These are phyloP conservation scores for Penicillium cataractarum DNA, from an alignment of 495 filamentous ascomycete genomes.

Conservation along the genomic window DNA sequence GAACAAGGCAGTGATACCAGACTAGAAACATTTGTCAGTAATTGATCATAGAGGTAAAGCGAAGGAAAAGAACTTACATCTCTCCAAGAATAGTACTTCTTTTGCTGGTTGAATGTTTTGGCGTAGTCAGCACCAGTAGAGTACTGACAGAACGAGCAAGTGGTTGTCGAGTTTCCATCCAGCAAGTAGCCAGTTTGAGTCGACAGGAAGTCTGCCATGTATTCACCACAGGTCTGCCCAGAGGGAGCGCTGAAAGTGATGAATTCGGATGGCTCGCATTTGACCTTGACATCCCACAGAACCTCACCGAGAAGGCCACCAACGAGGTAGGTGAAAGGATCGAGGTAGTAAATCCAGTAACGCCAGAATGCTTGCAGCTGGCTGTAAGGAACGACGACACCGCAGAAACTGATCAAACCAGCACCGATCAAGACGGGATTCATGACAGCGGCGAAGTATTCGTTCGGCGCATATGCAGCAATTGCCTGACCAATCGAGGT, in stretches of 20 bases:
- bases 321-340: constrained; percentile 59
- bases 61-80: constrained; percentile 33
- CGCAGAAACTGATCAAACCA: constrained; percentile 57
- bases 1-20: constrained; percentile 47
- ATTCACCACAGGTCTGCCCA: constrained; percentile 69
- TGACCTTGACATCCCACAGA: constrained; percentile 51
- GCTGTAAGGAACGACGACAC: constrained; percentile 56
- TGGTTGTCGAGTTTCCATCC: constrained; percentile 51
- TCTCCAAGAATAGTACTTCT: constrained; percentile 49
- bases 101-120: constrained; percentile 41
- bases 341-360: constrained; percentile 62
- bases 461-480: constrained; percentile 58
- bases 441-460: constrained; percentile 56
- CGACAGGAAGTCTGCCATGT: constrained; percentile 58
- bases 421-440: constrained; percentile 55
- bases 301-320: constrained; percentile 50
- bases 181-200: constrained; percentile 60
- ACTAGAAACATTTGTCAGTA: constrained; percentile 29
- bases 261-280: constrained; percentile 60
- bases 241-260: constrained; percentile 62
- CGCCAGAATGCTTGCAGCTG: constrained; percentile 60
- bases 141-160: constrained; percentile 67
- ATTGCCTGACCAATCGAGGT: constrained; percentile 51
- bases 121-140: constrained; percentile 44
- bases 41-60: background rate